Conservation (phyloP, 2,329 filamentous ascomycete genomes). For the Colletotrichum lini region DNA sequence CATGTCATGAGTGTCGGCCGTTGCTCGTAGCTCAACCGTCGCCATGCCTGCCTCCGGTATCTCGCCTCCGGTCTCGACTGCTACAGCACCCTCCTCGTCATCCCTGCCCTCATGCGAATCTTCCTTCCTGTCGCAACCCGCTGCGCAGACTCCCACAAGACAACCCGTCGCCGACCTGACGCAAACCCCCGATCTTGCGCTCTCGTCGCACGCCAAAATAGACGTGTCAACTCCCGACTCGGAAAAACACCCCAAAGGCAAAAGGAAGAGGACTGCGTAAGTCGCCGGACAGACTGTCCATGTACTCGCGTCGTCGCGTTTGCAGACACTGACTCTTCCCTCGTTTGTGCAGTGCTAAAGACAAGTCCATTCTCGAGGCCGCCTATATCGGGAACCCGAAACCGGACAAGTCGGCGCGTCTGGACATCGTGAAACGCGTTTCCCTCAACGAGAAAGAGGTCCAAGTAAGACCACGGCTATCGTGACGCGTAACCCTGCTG, state of each 20-base stretch:
- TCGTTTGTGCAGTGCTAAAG: slow-evolving; percentile 75
- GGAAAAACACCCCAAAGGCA: slow-evolving; percentile 69
- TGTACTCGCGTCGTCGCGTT: neutral
- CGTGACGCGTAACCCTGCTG: slow-evolving; percentile 17
- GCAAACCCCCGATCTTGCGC: slow-evolving; percentile 1
- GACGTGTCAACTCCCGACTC: slow-evolving; percentile 42
- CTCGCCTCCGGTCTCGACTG: slow-evolving; percentile 24
- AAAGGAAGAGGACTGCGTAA: slow-evolving; percentile 76
- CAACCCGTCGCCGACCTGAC: neutral
- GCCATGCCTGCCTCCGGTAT: slow-evolving; percentile 31
- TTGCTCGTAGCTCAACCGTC: slow-evolving; percentile 9
- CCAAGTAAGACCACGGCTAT: slow-evolving; percentile 72
- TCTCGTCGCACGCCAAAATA: slow-evolving; percentile 16
- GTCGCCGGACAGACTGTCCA: slow-evolving; percentile 46
- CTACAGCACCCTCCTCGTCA: slow-evolving; percentile 5
- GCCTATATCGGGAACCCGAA: slow-evolving; percentile 90
- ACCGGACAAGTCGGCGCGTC: slow-evolving; percentile 89
- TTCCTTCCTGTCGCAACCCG: slow-evolving; percentile 12
- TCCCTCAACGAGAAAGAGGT: slow-evolving; percentile 96
- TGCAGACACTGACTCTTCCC: slow-evolving; percentile 11
- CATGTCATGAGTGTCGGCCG: slow-evolving; percentile 27
- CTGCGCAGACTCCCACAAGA: slow-evolving; percentile 12
- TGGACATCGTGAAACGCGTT: slow-evolving; percentile 87
- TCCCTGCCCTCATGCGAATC: slow-evolving; percentile 29
- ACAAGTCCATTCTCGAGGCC: slow-evolving; percentile 89